A percentile compares a stretch with the other conserved stretches of the same genome.
Conservation (phyloP, 148 eudicot species). For the Cornus controversa region DNA sequence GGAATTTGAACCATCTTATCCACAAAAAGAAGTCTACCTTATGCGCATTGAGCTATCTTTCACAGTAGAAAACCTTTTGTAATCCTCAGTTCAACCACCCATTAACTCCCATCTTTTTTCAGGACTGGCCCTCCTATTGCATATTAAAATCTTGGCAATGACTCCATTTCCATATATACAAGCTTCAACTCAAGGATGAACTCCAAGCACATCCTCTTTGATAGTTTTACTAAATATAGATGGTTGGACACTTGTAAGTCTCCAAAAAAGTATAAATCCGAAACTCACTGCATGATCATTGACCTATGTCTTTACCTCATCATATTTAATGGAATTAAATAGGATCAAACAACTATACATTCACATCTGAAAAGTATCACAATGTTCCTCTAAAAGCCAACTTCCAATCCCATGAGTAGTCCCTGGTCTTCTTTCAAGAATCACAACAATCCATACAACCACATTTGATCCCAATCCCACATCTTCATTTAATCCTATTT, state of each 20-base stretch:
- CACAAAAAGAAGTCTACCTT: background rate
- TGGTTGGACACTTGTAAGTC: background rate
- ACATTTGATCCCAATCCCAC: background rate
- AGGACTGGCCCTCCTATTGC: background rate
- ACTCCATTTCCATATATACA: background rate
- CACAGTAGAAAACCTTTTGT: background rate
- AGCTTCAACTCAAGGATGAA: background rate
- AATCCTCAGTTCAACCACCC: background rate
- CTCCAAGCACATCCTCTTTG: background rate
- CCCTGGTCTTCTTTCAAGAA: background rate
- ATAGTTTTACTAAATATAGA: background rate
- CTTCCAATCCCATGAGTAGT: background rate
- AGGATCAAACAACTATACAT: background rate
- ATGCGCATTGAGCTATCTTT: background rate
- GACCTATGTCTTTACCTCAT: background rate
- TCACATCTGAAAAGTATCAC: background rate
- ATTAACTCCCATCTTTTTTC: background rate
- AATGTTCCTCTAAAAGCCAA: background rate
- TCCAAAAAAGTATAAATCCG: background rate
- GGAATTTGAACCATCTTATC: background rate
- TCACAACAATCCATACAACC: background rate
- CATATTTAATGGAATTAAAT: background rate
- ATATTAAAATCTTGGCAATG: background rate
- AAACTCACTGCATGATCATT: background rate
- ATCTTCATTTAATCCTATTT: background rate